phyloP scores from a whole-genome alignment of 371 early-diverging fungal genomes.

The Mortierella sp. region DNA sequence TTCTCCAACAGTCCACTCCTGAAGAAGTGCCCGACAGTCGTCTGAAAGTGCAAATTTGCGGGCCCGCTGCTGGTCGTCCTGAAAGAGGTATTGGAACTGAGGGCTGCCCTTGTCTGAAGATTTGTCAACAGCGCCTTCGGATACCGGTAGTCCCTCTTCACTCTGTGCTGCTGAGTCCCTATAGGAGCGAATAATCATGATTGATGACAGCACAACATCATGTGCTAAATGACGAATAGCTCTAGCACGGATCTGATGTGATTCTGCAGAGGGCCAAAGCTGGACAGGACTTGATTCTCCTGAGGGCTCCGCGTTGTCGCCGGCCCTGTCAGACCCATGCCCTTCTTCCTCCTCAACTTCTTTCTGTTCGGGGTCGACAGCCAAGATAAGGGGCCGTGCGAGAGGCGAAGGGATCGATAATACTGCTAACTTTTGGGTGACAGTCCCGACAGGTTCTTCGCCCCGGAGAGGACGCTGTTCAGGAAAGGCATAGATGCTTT shows the following conservation, averaged over 20 bases:
- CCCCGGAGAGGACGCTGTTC: background rate
- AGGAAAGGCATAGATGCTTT: slow-evolving; percentile 25
- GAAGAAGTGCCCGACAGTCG: slow-evolving; percentile 7
- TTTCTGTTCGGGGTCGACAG: background rate
- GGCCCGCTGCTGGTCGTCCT: background rate
- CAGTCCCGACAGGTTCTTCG: background rate
- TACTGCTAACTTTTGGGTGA: slow-evolving; percentile 3
- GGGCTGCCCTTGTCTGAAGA: too few species aligned
- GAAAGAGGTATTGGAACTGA: slow-evolving; percentile 20
- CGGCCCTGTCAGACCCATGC: background rate
- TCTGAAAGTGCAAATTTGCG: background rate
- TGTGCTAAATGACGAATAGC: slow-evolving; percentile 32
- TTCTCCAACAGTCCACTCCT: slow-evolving; percentile 26
- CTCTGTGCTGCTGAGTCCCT: too few species aligned
- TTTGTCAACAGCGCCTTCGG: slow-evolving; percentile 6
- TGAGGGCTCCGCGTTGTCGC: background rate
- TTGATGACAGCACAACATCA: slow-evolving; percentile 19
- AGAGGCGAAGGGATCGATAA: slow-evolving; percentile 13
- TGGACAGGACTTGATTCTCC: background rate
- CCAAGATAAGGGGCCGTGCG: background rate
- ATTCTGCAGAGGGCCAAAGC: slow-evolving; percentile 31
- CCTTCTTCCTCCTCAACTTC: background rate
- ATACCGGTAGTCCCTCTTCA: background rate
- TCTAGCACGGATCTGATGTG: slow-evolving; percentile 11
- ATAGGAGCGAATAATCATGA: slow-evolving; percentile 2